Conservation (phyloP, 257 asterid genomes). For the Ballota nigra region DNA sequence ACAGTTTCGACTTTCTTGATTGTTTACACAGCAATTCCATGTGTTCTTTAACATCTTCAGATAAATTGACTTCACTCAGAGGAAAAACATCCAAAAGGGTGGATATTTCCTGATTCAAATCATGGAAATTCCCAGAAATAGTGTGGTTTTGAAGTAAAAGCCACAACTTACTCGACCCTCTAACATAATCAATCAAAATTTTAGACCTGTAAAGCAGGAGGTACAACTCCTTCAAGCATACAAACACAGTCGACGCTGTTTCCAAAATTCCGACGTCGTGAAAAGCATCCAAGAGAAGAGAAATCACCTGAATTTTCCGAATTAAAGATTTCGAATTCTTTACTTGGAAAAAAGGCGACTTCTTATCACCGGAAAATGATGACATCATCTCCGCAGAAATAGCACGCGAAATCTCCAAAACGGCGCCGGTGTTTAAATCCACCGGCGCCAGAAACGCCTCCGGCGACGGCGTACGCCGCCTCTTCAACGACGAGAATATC, state of each 20-base stretch:
- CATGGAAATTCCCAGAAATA: slow-evolving; percentile 79
- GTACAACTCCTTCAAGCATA: slow-evolving; percentile 86
- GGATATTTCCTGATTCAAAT: slow-evolving; percentile 73
- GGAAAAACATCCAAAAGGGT: slow-evolving; percentile 92
- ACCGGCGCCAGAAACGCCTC: slow-evolving; percentile 69
- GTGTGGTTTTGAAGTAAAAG: slow-evolving; percentile 69
- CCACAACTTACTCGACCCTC: slow-evolving; percentile 77
- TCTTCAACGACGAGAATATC: slow-evolving; percentile 66
- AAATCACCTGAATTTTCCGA: slow-evolving; percentile 60
- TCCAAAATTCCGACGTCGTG: slow-evolving; percentile 35
- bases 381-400: slow-evolving; percentile 50
- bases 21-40: slow-evolving; percentile 59
- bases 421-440: slow-evolving; percentile 44
- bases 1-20: slow-evolving; percentile 50
- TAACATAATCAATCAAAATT: slow-evolving; percentile 67
- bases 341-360: slow-evolving; percentile 40
- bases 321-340: slow-evolving; percentile 55
- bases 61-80: slow-evolving; percentile 38
- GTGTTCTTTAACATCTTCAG: slow-evolving; percentile 65
- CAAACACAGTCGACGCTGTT: slow-evolving; percentile 36
- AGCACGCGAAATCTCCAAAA: slow-evolving; percentile 44
- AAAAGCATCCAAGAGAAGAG: slow-evolving; percentile 55
- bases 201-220: slow-evolving; percentile 74
- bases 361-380: slow-evolving; percentile 35
- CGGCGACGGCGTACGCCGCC: slow-evolving; percentile 67